Evolutionary conservation across 1,139 yeast species (phyloP), one percentile per base, ranked within the genome.

Genomic region (Yamadazyma sp.): DNA sequence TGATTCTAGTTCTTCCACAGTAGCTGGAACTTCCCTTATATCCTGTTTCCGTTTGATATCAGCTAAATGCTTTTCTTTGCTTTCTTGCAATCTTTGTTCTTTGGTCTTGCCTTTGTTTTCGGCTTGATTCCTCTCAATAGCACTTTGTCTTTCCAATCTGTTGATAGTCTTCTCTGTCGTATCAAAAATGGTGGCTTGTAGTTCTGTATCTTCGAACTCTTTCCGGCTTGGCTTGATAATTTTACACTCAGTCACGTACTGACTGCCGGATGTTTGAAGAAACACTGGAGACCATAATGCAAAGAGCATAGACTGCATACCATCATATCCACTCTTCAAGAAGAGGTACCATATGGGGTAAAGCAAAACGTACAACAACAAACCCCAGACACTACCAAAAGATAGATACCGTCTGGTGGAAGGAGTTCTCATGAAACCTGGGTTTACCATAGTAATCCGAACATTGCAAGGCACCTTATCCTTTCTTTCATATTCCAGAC

Each of bases 401-500:
- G 95, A 80, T 9, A 86, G 46, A 34, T 83, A 80, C 43, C 97
- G 74, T 51, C 95, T 79, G 33, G 92, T 83, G 26, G 94, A 80
- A 2, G 95, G 86, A 2, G 95, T 81, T 51, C 97, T 74, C 83
- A 87, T 86, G 35, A 90, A 51, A 0, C 98, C 98, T 0, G 98
- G 98, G 54, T 92, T 94, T 4, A 86, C 95, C 43, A 87, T 51
- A 42, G 83, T 74, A n/a, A 88, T 73, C 36, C 83, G 75, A 13
- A 87, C 80, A 52, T 85, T 86, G 52, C 76, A 72, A 2, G 86
- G 85, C 22, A 82, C 78, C 45, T 73, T 67, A 51, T 87, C 95
- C 22, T 80, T 73, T 26, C 90, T 69, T 51, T 78, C 80, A 47
- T 76, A 79, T 3, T 45, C 53, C 39, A 69, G 65, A 39, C 88